Base-by-base conservation (phyloP, 1,284 basidiomycete genomes). In the Pseudozyma sp. region DNA sequence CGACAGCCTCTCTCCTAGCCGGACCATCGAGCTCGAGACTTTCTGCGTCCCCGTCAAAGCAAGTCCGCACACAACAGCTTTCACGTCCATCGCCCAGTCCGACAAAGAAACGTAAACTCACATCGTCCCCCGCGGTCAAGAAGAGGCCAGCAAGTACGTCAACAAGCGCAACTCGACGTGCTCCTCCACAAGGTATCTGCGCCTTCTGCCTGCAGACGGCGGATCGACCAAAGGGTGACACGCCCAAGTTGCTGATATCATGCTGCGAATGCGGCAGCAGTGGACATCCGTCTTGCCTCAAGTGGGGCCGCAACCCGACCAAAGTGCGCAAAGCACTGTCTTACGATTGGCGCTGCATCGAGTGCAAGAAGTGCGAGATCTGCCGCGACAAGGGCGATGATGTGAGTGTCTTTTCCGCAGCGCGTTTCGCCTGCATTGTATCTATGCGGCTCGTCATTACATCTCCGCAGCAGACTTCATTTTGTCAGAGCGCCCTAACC, bases 331-430 rank as follows among this genome's bases (percentile, higher is more conserved):
- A 49, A 86, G 89, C 56, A 16, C 35, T 54, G 53, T 69, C 67
- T 10, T 96, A 95, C 83, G 87, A 88, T 33, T 99, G 96, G 96
- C 89, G 89, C 72, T 99, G 96, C 83, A 89, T 90, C 55, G 93
- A 96, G 76, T 98, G 96, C 87, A 98, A 97, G 87, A 90, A 88
- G 55, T 99, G 96, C 84, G 94, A 97, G 85, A 87, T 92, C 61
- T 99, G 96, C 84, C 85, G 88, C 48, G 87, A 90, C 81, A 94
- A 94, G 83, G 93, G 92, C 35, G 91, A 94, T 83, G 94, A 96
- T 85, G 94, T 95, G 86, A 87, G 92, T 88, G 3, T 42, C 7
- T 3, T 37, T 49, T 7, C 9, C 39, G 16, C 17, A 17, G 17
- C 46, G 24, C 24, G 24, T 37, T 37, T 37, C 9, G 14, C 35